These are phyloP conservation scores for Nakataea oryzae DNA, from an alignment of 2,329 filamentous ascomycete species.

Conservation along the genomic window DNA sequence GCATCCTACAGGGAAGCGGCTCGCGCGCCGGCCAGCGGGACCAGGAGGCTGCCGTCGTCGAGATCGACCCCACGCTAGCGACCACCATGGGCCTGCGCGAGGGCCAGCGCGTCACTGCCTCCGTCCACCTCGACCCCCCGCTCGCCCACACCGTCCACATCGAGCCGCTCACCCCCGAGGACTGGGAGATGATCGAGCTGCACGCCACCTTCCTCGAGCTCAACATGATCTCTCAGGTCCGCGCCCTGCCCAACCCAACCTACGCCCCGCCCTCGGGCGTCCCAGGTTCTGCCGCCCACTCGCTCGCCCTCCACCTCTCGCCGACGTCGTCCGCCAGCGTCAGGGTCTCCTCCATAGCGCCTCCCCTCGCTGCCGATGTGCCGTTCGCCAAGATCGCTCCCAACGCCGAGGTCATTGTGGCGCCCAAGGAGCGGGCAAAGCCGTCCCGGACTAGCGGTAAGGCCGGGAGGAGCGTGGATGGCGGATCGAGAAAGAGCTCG, in stretches of 20 bases:
- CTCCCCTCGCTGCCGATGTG: slow-evolving; percentile 53
- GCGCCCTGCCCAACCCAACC: slow-evolving; percentile 79
- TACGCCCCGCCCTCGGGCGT: slow-evolving; percentile 37
- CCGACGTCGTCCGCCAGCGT: slow-evolving; percentile 94
- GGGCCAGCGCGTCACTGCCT: slow-evolving; percentile 64
- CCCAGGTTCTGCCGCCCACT: slow-evolving; percentile 51
- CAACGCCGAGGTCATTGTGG: slow-evolving; percentile 94
- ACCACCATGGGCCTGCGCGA: slow-evolving; percentile 66
- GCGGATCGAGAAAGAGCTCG: slow-evolving; percentile 71
- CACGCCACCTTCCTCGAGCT: slow-evolving; percentile 93
- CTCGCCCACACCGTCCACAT: slow-evolving; percentile 92
- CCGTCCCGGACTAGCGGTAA: slow-evolving; percentile 56
- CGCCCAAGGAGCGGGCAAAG: slow-evolving; percentile 78
- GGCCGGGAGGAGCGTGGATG: slow-evolving; percentile 71
- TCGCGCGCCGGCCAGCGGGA: slow-evolving; percentile 39
- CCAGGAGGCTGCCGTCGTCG: slow-evolving; percentile 67
- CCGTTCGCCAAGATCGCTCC: slow-evolving; percentile 88
- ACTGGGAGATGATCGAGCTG: slow-evolving; percentile 98
- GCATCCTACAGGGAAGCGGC: slow-evolving; percentile 23
- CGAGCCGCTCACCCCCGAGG: slow-evolving; percentile 85
- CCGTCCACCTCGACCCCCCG: slow-evolving; percentile 80
- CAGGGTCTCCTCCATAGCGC: slow-evolving; percentile 71
- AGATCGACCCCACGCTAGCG: slow-evolving; percentile 80
- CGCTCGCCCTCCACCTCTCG: slow-evolving; percentile 84
- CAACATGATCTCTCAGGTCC: slow-evolving; percentile 86